Percentiles rank a stretch among this genome's conserved stretches.
Evolutionary conservation across 805 yeast genomes (phyloP).

Genomic region (Nakazawaea wyomingensis): DNA sequence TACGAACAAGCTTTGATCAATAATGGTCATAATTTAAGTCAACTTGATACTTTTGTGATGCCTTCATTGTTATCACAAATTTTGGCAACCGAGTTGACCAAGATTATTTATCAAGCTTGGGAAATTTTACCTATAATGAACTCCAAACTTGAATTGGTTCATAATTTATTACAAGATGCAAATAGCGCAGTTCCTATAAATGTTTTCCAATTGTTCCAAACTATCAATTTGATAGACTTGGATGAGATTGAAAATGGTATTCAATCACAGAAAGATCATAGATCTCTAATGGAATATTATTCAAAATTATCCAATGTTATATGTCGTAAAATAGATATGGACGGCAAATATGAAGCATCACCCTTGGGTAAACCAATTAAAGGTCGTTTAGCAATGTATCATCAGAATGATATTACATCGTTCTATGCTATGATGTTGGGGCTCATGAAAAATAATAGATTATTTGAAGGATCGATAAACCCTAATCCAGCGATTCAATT

Average conservation of each 20-base stretch:
- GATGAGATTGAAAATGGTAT: conserved; percentile 21
- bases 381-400: conserved; percentile 19
- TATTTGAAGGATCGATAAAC: conserved; percentile 35
- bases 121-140: conserved; percentile 25
- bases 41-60: conserved; percentile 20
- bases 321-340: conserved; percentile 17
- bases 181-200: conserved; percentile 39
- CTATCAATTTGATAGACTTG: conserved; percentile 30
- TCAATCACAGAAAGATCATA: conserved; percentile 16
- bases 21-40: conserved; percentile 17
- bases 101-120: conserved; percentile 25
- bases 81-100: conserved; percentile 23
- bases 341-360: conserved; percentile 24
- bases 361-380: conserved; percentile 21
- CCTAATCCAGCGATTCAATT: conserved; percentile 26
- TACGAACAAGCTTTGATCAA: conserved; percentile 12
- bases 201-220: conserved; percentile 30
- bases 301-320: conserved; percentile 17
- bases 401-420: conserved; percentile 20
- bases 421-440: conserved; percentile 44
- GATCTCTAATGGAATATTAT: conserved; percentile 22
- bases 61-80: conserved; percentile 28
- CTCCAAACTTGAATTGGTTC: conserved; percentile 29
- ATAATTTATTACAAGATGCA: conserved; percentile 27
- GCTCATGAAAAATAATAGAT: conserved; percentile 41